Percentiles rank a stretch among this genome's conserved stretches.
Evolutionary conservation across 805 yeast genomes (phyloP).

Genomic region (Ogataea methylovora): DNA sequence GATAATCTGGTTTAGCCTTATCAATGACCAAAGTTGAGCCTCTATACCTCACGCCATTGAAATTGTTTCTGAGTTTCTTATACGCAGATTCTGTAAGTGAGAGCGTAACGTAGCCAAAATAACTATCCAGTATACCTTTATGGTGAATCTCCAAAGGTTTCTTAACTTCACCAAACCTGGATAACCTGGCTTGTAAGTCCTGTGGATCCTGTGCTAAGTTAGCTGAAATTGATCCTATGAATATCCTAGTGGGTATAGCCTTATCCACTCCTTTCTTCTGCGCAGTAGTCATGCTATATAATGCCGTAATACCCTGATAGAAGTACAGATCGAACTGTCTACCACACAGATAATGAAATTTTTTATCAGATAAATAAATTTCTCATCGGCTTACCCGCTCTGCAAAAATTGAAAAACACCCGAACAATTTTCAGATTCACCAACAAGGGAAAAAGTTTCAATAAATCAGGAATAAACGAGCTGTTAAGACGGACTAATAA

Average conservation of each 20-base stretch:
- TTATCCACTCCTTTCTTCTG: constrained; percentile 1
- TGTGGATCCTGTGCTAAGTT: constrained; percentile 35
- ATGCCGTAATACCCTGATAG: no score
- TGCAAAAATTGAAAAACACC: no score
- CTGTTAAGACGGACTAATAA: no score
- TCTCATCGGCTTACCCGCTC: no score
- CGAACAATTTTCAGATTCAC: no score
- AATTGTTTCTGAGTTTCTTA: constrained; percentile 42
- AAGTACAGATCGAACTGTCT: no score
- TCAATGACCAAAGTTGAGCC: constrained; percentile 59
- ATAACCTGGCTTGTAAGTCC: constrained; percentile 48
- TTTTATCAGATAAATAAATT: no score
- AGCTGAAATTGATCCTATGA: constrained; percentile 62
- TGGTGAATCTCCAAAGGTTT: constrained; percentile 41
- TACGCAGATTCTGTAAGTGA: constrained; percentile 38
- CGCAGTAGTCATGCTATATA: no score
- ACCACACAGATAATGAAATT: no score
- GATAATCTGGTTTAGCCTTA: constrained; percentile 52
- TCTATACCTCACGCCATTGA: constrained; percentile 70
- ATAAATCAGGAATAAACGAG: no score
- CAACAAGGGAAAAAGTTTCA: no score
- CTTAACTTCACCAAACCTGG: constrained; percentile 51
- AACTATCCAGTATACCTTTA: constrained; percentile 46
- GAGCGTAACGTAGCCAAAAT: constrained; percentile 65
- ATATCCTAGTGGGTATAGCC: constrained; percentile 25